Base-by-base conservation (phyloP, 2,329 filamentous ascomycete genomes). In the Mollisiaceae sp. region DNA sequence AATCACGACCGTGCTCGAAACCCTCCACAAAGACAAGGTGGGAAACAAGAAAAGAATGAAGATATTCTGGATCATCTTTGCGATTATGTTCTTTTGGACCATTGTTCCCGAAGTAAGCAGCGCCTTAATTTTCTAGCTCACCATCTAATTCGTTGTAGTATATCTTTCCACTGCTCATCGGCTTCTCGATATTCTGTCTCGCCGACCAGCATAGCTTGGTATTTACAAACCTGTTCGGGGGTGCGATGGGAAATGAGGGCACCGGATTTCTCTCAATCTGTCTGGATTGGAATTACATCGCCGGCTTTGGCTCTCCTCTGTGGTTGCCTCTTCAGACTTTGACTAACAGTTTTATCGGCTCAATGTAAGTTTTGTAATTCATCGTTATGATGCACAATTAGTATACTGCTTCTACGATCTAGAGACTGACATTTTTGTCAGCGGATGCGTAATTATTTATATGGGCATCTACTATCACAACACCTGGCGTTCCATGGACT, bases 1-100 rank as follows among this genome's bases (percentile, higher is more conserved):
- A 3, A 84, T 82, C 66, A 83, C 82, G 0, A 80, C 82, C 0
- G 76, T 86, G 6, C 79, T 86, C 61, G 2, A 76, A 80, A 5
- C 79, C 5, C 62, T 70, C 2, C 84, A 45, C 65, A 67, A 72
- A n/a, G 71, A 77, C 60, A 76, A 75, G 60, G 45, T 68, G 0
- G 77, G 77, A 27, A 79, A 78, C 0, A 78, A 75, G 62, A 74
- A 75, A 59, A 73, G 76, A 1, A 69, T 82, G 43, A 75, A 74
- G 5, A 66, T 81, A 4, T 83, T 81, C 66, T 77, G 77, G 70
- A 74, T 73, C 45, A 72, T 80, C n/a, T 82, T 81, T 63, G 64
- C 67, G 1, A 70, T 71, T 14, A 73, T 82, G 12, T 78, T 83
- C 38, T 69, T 80, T 43, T 84, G 82, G 82, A 81, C 83, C 61